These are phyloP conservation scores for Leccinum pellstonianum DNA, from an alignment of 768 basidiomycete genomes.

Conservation along the genomic window DNA sequence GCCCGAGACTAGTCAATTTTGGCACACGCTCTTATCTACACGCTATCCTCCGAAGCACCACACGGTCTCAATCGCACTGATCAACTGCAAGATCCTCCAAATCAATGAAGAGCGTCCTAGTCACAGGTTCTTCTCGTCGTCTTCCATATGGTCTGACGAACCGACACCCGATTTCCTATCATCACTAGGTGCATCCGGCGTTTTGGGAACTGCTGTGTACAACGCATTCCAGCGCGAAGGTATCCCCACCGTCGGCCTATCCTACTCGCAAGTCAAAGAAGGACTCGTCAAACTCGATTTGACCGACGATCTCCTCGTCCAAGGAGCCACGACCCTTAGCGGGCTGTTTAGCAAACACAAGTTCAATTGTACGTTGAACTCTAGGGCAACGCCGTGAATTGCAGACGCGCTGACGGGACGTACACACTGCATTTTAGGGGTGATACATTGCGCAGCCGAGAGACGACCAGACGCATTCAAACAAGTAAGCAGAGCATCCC, in stretches of 20 bases:
- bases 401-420: conserved; percentile 3
- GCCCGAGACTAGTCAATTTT: background rate
- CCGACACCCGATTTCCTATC: background rate
- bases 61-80: background rate
- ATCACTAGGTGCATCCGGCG: conserved; percentile 79
- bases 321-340: conserved; percentile 44
- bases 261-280: conserved; percentile 60
- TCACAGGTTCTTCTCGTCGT: conserved; percentile 46
- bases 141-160: conserved; percentile 13
- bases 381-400: background rate
- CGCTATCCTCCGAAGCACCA: too few species aligned
- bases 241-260: conserved; percentile 63
- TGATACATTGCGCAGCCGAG: conserved; percentile 96
- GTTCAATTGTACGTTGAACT: conserved; percentile 63
- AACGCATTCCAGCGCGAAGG: conserved; percentile 53
- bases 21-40: too few species aligned
- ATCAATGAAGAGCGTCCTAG: conserved; percentile 46
- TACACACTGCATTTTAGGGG: conserved; percentile 46
- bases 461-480: conserved; percentile 91
- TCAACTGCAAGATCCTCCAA: background rate
- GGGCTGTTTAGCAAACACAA: conserved; percentile 53
- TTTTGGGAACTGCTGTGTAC: conserved; percentile 81
- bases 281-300: conserved; percentile 67
- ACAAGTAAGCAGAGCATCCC: conserved; percentile 50
- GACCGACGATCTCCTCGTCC: conserved; percentile 40